phyloP scores from a whole-genome alignment of 169 alveolate genomes.

The Plasmodium inui region DNA sequence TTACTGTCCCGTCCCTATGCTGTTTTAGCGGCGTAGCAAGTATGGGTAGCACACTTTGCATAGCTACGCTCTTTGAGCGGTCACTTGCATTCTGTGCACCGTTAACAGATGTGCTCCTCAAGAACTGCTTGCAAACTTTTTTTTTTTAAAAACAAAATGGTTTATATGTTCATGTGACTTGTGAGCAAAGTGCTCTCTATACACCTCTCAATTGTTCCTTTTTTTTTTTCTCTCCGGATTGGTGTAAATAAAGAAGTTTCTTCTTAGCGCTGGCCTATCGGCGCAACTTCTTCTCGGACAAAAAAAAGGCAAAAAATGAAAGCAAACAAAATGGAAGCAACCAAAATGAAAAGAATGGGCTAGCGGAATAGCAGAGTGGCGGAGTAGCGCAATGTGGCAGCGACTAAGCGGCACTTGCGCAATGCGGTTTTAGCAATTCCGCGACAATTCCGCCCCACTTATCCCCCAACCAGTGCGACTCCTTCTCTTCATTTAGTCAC shows the following conservation, averaged over 20 bases:
- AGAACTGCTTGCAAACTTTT: not conserved
- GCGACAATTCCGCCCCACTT: not conserved
- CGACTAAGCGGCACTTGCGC: not conserved
- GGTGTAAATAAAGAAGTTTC: not conserved
- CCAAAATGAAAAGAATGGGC: no score
- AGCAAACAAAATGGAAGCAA: not conserved
- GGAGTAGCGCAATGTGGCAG: not conserved
- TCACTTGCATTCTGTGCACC: no score
- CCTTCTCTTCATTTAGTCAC: slow-evolving; percentile 31
- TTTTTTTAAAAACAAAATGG: not conserved
- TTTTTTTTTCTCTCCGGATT: not conserved
- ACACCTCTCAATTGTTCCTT: not conserved
- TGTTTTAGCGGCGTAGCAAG: slow-evolving; percentile 48
- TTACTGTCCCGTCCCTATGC: slow-evolving; percentile 88
- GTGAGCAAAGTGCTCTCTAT: not conserved
- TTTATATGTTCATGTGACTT: not conserved
- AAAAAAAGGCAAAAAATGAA: not conserved
- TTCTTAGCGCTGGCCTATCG: not conserved
- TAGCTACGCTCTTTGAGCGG: not conserved
- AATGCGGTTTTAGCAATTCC: not conserved
- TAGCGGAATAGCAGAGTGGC: not conserved
- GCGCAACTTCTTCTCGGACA: not conserved
- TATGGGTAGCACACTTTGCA: not conserved
- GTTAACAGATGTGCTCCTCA: no score
- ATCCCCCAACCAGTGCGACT: not conserved